Base-by-base conservation (phyloP, 257 asterid genomes). In the Solanum bukasovii region DNA sequence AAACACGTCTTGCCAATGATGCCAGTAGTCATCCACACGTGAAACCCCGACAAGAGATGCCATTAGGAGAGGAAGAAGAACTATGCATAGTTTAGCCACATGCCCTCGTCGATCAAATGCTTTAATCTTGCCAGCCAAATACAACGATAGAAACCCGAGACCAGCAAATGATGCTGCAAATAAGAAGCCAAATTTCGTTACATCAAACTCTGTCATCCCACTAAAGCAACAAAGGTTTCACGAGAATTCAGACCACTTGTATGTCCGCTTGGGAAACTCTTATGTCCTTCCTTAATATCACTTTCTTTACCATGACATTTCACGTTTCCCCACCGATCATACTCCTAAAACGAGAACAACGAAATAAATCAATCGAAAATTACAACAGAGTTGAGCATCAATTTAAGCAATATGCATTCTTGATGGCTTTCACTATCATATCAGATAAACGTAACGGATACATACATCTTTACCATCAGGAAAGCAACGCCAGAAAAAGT, bases 1-100 rank as follows among this genome's bases (percentile, higher is more conserved):
- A 84, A 96, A 95, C 72, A 96, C 99, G 83, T 96, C 99, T 91
- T 96, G 98, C 99, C 99, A 96, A 87, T 96, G 99, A 91, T 96
- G 99, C 98, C 96, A 93, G 84, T 96, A 96, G 89, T 96, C 99
- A 89, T 95, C 98, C 89, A 96, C 98, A 75, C 99, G 98, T 49
- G 98, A 96, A 88, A 95, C 88, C 16, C 94, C 99, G 42, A 96
- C 99, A 29, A 96, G 96, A 87, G 94, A 90, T 84, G 98, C 98
- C 86, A 90, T 86, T 7, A 96, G 94, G 59, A 96, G 92, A 38
- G 98, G 98, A 83, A 96, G 92, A 88, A 96, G 91, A 63, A 94
- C 37, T 11, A 96, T 87, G 93, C 99, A 95, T 34, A 96, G 93
- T 89, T 95, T 96, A 27, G 96, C 95, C 2, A 93, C 92, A 63